Base-by-base conservation (phyloP, 108 stramenopile genomes). In the Nitzschia sp. region DNA sequence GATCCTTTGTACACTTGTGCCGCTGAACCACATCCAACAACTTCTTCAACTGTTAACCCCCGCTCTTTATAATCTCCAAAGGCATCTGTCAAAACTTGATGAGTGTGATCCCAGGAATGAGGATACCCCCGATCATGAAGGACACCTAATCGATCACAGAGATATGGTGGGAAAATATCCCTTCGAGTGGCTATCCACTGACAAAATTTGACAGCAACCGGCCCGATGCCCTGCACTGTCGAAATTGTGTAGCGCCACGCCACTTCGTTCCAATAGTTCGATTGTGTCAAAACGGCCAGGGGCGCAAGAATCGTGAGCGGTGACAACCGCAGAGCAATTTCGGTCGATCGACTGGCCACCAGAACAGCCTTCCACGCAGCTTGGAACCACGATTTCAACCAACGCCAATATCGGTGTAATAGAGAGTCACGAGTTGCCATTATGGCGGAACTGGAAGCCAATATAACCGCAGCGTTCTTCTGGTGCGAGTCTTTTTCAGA, bases 161-260 rank as follows among this genome's bases (percentile, higher is more conserved):
- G 16, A 15, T 66, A 21, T 0, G 79, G 64, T n/a, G 90, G 90
- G 60, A 96, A 92, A 11, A 96, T 62, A 68, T 96, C 95, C 29
- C 95, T 81, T 29, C 95, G 73, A 5, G 95, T 96, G 9, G 92
- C 90, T 0, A 84, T 79, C 95, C 95, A 96, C 73, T 96, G 95
- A 50, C 80, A 88, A 35, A 96, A 80, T 65, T 96, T 96, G 57
- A 89, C 77, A 68, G 85, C 92, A 0, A 83, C 81, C 0, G 95
- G 95, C 9, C 95, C 95, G 30, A 96, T 76, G 3, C 57, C 45
- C 59, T 95, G 94, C 23, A 92, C 59, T 3, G 88, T 63, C 27
- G 76, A 54, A 2, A 91, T 63, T 28, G 79, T 76, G 64, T 95
- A 95, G 23, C 58, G 50, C 94, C 94, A 95, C 15, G 89, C 73